Evolutionary conservation across 805 yeast genomes (phyloP).

Genomic region (Candida dajiaensis): DNA sequence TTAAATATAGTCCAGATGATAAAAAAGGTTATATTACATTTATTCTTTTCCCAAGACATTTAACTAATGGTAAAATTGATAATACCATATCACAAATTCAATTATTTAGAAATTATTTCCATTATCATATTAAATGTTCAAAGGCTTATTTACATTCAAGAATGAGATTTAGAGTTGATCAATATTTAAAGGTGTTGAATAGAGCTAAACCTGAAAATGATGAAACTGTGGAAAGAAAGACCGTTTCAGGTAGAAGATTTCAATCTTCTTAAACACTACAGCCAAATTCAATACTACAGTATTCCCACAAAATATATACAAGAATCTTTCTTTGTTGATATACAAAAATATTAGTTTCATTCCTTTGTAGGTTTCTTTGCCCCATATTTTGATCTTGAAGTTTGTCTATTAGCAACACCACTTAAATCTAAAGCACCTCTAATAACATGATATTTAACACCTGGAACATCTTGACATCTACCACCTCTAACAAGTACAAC

Average conservation of each 20-base stretch:
- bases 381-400: conserved; percentile 91
- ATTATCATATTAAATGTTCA: conserved; percentile 96
- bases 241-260: conserved; percentile 28
- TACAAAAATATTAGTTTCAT: conserved; percentile 1
- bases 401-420: conserved; percentile 89
- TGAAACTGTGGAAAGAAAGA: conserved; percentile 48
- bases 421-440: conserved; percentile 92
- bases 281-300: too few relatives aligned
- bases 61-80: conserved; percentile 62
- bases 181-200: conserved; percentile 90
- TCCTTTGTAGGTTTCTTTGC: conserved; percentile 71
- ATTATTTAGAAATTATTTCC: conserved; percentile 93
- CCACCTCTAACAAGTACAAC: conserved; percentile 98
- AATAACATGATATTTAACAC: conserved; percentile 90
- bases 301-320: too few relatives aligned
- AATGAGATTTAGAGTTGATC: conserved; percentile 93
- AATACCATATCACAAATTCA: conserved; percentile 88
- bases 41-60: conserved; percentile 80
- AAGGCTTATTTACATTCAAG: conserved; percentile 98
- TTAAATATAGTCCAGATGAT: conserved; percentile 32
- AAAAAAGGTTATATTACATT: conserved; percentile 54
- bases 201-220: conserved; percentile 93
- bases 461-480: conserved; percentile 95
- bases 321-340: too few relatives aligned
- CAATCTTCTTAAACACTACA: not conserved